These are phyloP conservation scores for Aspergillus hiratsukae DNA, from an alignment of 2,329 filamentous ascomycete genomes.

Conservation along the genomic window DNA sequence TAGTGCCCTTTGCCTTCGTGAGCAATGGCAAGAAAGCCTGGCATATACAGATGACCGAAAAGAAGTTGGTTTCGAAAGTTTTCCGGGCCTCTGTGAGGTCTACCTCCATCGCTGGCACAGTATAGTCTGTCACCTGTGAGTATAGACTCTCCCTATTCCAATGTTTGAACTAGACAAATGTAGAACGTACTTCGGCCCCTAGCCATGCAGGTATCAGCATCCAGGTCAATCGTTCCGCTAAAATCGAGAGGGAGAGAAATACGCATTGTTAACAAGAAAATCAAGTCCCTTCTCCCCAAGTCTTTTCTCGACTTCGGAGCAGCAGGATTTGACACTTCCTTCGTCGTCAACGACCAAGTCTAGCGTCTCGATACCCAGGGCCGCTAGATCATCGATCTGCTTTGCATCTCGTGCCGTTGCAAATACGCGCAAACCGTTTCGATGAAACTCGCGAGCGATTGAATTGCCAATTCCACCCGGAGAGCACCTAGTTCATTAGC, in stretches of 20 bases:
- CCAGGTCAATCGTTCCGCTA: neutral
- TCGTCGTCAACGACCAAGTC: slow-evolving; percentile 50
- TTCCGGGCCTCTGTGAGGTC: slow-evolving; percentile 44
- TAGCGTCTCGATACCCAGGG: slow-evolving; percentile 51
- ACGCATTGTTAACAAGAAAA: slow-evolving; percentile 57
- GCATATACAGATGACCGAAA: slow-evolving; percentile 55
- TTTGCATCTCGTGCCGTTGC: slow-evolving; percentile 52
- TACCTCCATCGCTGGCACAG: slow-evolving; percentile 54
- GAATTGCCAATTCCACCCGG: slow-evolving; percentile 57
- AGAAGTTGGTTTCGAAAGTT: slow-evolving; percentile 53
- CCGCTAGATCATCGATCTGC: slow-evolving; percentile 46
- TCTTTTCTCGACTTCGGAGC: slow-evolving; percentile 42
- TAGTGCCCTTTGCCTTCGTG: slow-evolving; percentile 41
- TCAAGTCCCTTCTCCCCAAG: slow-evolving; percentile 49
- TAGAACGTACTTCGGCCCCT: slow-evolving; percentile 29
- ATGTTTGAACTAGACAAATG: neutral
- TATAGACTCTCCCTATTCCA: neutral
- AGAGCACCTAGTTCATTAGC: slow-evolving; percentile 23
- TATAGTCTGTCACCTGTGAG: slow-evolving; percentile 44
- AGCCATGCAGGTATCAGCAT: slow-evolving; percentile 5
- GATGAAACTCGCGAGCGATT: slow-evolving; percentile 54
- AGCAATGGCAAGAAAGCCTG: slow-evolving; percentile 54
- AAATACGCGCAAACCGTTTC: slow-evolving; percentile 51
- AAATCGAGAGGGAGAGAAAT: slow-evolving; percentile 11
- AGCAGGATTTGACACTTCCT: slow-evolving; percentile 47